Evolutionary conservation across 1,284 basidiomycete species (phyloP), one percentile per base, ranked within the genome.

Genomic region (Ganoderma sinense): DNA sequence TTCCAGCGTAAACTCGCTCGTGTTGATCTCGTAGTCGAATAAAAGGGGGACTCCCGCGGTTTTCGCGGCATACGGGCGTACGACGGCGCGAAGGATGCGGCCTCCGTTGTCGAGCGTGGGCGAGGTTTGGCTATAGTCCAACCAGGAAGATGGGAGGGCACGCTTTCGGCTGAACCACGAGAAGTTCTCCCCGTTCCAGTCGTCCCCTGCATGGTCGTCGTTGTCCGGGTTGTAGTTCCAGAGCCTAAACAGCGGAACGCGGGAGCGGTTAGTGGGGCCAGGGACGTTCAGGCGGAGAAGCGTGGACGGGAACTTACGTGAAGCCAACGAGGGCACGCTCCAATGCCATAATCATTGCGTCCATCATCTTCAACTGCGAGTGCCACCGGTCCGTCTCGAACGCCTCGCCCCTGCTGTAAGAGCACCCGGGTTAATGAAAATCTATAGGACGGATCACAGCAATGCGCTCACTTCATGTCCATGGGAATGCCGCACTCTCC

Each of bases 221-320:
- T 98, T 98, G 65, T 87, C 84, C 0, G 97, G 94, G 77, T 98
- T 98, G 81, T 98, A 99, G 73, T 95, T 96, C 97, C 97, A 98
- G 29, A 98, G 82, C 4, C 95, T 97, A 73, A n/a, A 41, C 2
- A 16, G 10, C n/a, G 4, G 36, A 4, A 29, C 13, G 59, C 59
- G 23, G 23, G 26, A 59, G 56, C 56, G 56, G 56, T 39, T 36
- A 33, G 56, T 33, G 59, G 59, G 41, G 29, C 31, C 6, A 59
- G 43, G 13, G 43, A 20, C 8, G 13, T n/a, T 31, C 40, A 43
- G 20, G 56, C 69, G 23, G 65, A 63, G 69, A 8, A 33, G 36
- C n/a, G 20, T 33, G 16, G 64, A 48, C 33, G 68, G 26, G 45
- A 20, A 86, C 94, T 71, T 79, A 96, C 95, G 93, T 95, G 83